Percentiles rank a stretch among this genome's conserved stretches.
These are phyloP conservation scores for Camelina sativa DNA, from an alignment of 345 rosid species.

Conservation along the genomic window DNA sequence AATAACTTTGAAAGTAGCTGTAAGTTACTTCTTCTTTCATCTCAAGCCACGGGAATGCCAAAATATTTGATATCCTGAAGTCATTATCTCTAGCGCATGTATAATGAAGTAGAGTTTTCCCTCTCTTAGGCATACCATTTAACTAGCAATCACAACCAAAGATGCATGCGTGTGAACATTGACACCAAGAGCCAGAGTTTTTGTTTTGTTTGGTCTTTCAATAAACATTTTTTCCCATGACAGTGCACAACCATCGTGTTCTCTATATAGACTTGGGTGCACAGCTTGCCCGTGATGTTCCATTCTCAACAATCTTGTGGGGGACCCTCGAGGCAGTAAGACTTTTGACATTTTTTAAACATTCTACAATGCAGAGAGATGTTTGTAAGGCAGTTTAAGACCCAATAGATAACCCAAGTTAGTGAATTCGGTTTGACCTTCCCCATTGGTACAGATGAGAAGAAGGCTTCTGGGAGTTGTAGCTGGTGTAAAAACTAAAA, in stretches of 20 bases:
- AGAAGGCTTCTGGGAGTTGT: conserved; percentile 65
- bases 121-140: background rate
- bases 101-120: background rate
- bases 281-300: conserved; percentile 98
- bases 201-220: background rate
- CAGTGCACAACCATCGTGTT: conserved; percentile 76
- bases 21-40: conserved; percentile 51
- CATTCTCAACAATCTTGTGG: conserved; percentile 97
- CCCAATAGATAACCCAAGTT: background rate
- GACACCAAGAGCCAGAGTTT: background rate
- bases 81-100: conserved; percentile 1
- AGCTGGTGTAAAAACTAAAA: conserved; percentile 11
- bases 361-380: conserved; percentile 4
- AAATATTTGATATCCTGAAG: background rate
- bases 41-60: background rate
- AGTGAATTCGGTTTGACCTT: background rate
- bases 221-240: conserved; percentile 14
- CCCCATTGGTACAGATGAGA: conserved; percentile 56
- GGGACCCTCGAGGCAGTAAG: conserved; percentile 93
- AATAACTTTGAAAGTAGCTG: conserved; percentile 53
- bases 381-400: background rate
- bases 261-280: conserved; percentile 99
- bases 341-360: conserved; percentile 10
- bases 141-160: background rate
- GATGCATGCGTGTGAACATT: conserved; percentile 12